phyloP scores from a whole-genome alignment of 2,329 filamentous ascomycete genomes.

The Monosporascus cannonballus region DNA sequence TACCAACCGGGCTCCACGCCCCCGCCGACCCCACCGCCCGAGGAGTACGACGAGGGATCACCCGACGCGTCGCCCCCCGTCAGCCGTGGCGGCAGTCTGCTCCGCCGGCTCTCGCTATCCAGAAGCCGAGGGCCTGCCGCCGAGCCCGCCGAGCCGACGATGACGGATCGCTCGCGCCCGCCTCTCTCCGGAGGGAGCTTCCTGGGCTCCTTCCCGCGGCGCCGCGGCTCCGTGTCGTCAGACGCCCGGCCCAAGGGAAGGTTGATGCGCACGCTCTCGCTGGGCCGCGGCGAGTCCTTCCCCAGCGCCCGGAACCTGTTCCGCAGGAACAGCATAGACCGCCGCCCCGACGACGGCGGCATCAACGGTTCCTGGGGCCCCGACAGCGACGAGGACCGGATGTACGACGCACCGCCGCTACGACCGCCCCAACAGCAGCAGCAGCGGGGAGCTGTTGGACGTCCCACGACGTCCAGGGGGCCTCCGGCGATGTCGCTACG shows the following conservation, averaged over 20 bases:
- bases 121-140: slow-evolving; percentile 30
- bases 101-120: slow-evolving; percentile 38
- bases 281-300: slow-evolving; percentile 48
- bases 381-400: slow-evolving; percentile 33
- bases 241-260: slow-evolving; percentile 25
- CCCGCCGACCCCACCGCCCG: slow-evolving; percentile 55
- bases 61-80: too few species aligned
- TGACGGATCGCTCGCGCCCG: slow-evolving; percentile 38
- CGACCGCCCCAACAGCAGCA: slow-evolving; percentile 5
- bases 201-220: slow-evolving; percentile 40
- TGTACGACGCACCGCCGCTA: slow-evolving; percentile 14
- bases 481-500: slow-evolving; percentile 19
- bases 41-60: slow-evolving; percentile 32
- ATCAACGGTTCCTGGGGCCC: slow-evolving; percentile 50
- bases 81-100: slow-evolving; percentile 28
- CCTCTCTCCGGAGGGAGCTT: slow-evolving; percentile 41
- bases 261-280: slow-evolving; percentile 54
- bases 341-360: slow-evolving; percentile 41
- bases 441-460: slow-evolving; percentile 1
- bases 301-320: slow-evolving; percentile 33
- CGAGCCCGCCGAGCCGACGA: slow-evolving; percentile 32
- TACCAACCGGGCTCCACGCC: slow-evolving; percentile 77
- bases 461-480: slow-evolving; percentile 4
- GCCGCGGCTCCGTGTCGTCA: slow-evolving; percentile 30
- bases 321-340: slow-evolving; percentile 35